Conservation (phyloP, 169 alveolate genomes). For the Miamiensis avidus region DNA sequence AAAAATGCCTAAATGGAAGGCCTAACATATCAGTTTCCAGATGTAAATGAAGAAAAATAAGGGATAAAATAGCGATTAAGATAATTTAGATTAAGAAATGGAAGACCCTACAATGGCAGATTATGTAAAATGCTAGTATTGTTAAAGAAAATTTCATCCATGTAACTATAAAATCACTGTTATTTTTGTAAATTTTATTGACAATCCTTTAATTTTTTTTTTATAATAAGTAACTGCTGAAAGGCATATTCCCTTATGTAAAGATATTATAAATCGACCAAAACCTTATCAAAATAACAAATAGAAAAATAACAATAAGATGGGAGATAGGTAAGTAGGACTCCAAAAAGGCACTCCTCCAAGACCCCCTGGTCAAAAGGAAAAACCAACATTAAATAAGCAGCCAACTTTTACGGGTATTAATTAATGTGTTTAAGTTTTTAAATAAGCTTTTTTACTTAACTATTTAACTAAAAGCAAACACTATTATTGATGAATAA, state of each 20-base stretch:
- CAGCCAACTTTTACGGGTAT: not conserved
- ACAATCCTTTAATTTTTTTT: not conserved
- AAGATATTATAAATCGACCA: slow-evolving; percentile 51
- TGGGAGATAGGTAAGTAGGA: not conserved
- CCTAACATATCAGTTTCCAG: not conserved
- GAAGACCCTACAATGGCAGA: slow-evolving; percentile 35
- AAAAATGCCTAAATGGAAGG: slow-evolving; percentile 38
- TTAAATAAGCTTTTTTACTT: no score
- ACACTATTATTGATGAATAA: no score
- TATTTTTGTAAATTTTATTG: not conserved
- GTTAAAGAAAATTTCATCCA: slow-evolving; percentile 48
- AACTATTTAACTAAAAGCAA: no score
- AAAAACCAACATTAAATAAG: not conserved
- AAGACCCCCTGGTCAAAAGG: not conserved
- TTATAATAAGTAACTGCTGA: slow-evolving; percentile 39
- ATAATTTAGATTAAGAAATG: slow-evolving; percentile 23
- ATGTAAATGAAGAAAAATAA: not conserved
- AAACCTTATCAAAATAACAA: slow-evolving; percentile 36
- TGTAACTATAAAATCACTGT: not conserved
- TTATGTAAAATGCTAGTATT: slow-evolving; percentile 40
- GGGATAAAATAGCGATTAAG: slow-evolving; percentile 46
- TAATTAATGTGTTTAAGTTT: no score
- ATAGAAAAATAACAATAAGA: not conserved
- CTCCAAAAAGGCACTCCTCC: not conserved
- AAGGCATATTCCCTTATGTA: slow-evolving; percentile 61